Evolutionary conservation across 768 basidiomycete genomes (phyloP), one percentile per base, ranked within the genome.

Genomic region (Punctularia strigosozonata): DNA sequence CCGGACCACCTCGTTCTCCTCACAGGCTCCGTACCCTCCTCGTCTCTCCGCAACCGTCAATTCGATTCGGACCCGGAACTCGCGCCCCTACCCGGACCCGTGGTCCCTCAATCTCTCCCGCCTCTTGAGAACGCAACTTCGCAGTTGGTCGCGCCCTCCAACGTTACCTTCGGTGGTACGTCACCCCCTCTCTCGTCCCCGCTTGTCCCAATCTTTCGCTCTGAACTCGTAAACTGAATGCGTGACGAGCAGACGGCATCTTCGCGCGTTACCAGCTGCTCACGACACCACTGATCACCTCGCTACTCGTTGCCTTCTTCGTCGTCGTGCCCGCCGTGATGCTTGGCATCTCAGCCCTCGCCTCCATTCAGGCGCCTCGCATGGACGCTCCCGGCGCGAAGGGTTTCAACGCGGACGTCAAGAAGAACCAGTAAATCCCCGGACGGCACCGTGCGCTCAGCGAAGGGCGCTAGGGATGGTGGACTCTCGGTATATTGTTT

Each of bases 391-490:
- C n/a, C n/a, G n/a, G n/a, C n/a, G 75, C 79, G 14, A 84, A 77
- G 57, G 72, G 73, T 5, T 84, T 70, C 50, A 75, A 59, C 50
- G 76, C 80, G 4, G 63, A 66, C 36, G 82, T 84, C 54, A 85
- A 68, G 66, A 88, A 88, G 70, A 75, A 63, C 46, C 82, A 87
- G 64, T 86, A 68, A 51, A n/a, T n/a, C n/a, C n/a, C n/a, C n/a
- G n/a, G n/a, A n/a, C n/a, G n/a, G n/a, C n/a, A n/a, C n/a, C n/a
- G n/a, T n/a, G n/a, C n/a, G n/a, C n/a, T n/a, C n/a, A n/a, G n/a
- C n/a, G n/a, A n/a, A n/a, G n/a, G n/a, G n/a, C n/a, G n/a, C n/a
- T n/a, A n/a, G n/a, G n/a, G n/a, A n/a, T n/a, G n/a, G n/a, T n/a
- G n/a, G n/a, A n/a, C n/a, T n/a, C n/a, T n/a, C n/a, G n/a, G n/a